Percentiles rank a stretch among this genome's conserved stretches.
Evolutionary conservation across 768 basidiomycete species (phyloP).

Genomic region (Agaricus bisporus): DNA sequence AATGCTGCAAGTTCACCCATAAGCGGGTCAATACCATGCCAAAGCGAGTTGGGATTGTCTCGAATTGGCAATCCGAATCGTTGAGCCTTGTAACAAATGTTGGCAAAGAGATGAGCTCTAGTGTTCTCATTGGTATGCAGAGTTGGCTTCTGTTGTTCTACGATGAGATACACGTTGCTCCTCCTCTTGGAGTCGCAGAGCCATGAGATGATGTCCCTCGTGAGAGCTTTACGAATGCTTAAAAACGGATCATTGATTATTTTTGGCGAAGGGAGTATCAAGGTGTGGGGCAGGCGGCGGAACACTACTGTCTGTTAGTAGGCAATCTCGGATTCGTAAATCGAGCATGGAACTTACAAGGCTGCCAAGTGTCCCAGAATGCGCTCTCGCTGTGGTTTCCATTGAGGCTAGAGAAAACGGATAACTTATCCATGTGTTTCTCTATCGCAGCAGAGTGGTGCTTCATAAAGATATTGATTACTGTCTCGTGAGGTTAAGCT

Average conservation of each 20-base stretch:
- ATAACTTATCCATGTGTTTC: no score
- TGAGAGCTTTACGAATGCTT: background rate
- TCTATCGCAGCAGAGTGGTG: background rate
- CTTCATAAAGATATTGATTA: background rate
- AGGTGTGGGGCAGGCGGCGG: background rate
- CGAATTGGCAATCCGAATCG: no score
- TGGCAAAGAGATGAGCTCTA: background rate
- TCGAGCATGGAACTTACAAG: no score
- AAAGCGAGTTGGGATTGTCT: no score
- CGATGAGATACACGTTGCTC: background rate
- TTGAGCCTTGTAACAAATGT: background rate
- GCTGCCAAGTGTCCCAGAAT: no score
- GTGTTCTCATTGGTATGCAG: background rate
- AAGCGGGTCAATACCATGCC: no score
- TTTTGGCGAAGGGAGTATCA: background rate
- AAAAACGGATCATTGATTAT: background rate
- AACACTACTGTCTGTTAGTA: background rate
- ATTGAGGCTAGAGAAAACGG: no score
- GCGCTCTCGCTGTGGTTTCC: no score
- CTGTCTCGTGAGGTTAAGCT: background rate
- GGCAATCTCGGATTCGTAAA: no score
- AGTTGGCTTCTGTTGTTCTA: background rate
- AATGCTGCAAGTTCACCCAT: slow-evolving; percentile 16
- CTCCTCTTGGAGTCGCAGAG: background rate
- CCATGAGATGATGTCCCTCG: background rate